Conservation (phyloP, 441 rosid genomes). For the Sinapis alba region DNA sequence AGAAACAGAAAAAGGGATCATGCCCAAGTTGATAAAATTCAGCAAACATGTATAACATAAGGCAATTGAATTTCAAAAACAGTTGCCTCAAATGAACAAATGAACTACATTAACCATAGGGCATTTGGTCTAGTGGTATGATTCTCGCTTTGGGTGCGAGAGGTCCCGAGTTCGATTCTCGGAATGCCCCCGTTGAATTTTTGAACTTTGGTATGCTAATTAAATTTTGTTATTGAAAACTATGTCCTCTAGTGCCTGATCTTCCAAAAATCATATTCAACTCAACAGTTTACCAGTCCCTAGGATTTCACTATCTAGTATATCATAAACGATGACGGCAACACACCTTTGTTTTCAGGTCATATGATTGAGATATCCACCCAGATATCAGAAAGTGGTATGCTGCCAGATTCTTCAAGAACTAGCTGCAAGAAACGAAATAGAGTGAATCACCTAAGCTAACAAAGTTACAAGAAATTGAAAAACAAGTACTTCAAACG, state of each 20-base stretch:
- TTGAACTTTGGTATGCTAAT: too few relatives aligned
- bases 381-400: not conserved
- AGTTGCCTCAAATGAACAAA: not conserved
- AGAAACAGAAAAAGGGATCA: not conserved
- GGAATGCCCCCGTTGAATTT: conserved; percentile 13
- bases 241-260: too few relatives aligned
- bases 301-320: too few relatives aligned
- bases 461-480: not conserved
- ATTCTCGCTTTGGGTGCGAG: conserved; percentile 97
- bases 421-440: not conserved
- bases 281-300: too few relatives aligned
- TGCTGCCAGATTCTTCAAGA: too few relatives aligned
- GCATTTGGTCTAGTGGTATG: conserved; percentile 86
- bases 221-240: too few relatives aligned
- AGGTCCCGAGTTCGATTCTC: conserved; percentile 95
- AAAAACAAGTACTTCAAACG: too few relatives aligned
- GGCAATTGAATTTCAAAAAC: not conserved
- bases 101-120: not conserved
- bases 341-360: conserved; percentile 13
- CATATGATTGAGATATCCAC: not conserved
- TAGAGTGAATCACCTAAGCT: not conserved
- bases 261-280: too few relatives aligned
- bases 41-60: not conserved
- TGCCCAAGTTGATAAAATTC: not conserved
- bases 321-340: not conserved